These are phyloP conservation scores for Shiraia sp. DNA, from an alignment of 2,329 filamentous ascomycete species.

Conservation along the genomic window DNA sequence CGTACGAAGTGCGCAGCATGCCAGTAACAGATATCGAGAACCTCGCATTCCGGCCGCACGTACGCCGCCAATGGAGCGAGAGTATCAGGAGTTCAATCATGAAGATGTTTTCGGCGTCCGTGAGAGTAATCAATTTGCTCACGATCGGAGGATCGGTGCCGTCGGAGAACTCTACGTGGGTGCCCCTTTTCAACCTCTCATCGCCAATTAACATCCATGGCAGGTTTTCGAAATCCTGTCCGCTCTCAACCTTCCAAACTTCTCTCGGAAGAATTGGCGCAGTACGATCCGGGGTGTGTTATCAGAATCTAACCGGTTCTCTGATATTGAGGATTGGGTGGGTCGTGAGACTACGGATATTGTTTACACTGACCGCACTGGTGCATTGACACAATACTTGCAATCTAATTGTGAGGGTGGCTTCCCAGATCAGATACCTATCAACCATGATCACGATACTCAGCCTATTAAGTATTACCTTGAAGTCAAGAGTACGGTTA, in stretches of 20 bases:
- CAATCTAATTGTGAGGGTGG: slow-evolving; percentile 11
- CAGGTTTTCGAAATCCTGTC: slow-evolving; percentile 52
- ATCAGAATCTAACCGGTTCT: slow-evolving; percentile 47
- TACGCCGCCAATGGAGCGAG: neutral
- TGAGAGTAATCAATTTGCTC: slow-evolving; percentile 2
- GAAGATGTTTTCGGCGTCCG: slow-evolving; percentile 11
- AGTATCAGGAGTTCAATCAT: slow-evolving; percentile 3
- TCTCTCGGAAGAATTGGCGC: slow-evolving; percentile 51
- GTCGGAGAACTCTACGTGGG: slow-evolving; percentile 31
- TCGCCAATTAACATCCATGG: neutral
- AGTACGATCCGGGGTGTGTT: slow-evolving; percentile 54
- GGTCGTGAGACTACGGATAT: slow-evolving; percentile 55
- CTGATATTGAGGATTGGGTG: slow-evolving; percentile 46
- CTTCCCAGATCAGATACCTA: slow-evolving; percentile 37
- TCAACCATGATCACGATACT: slow-evolving; percentile 26
- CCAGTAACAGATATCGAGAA: neutral
- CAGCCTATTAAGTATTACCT: slow-evolving; percentile 49
- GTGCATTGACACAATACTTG: slow-evolving; percentile 41
- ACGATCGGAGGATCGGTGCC: slow-evolving; percentile 23
- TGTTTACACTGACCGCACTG: slow-evolving; percentile 48
- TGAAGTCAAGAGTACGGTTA: slow-evolving; percentile 57
- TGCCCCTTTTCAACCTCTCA: neutral
- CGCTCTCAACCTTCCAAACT: slow-evolving; percentile 39
- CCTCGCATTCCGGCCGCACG: neutral
- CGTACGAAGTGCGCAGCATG: slow-evolving; percentile 9